Evolutionary conservation across 164 flowering plant genomes (phyloP).

Genomic region (Aristolochia contorta): DNA sequence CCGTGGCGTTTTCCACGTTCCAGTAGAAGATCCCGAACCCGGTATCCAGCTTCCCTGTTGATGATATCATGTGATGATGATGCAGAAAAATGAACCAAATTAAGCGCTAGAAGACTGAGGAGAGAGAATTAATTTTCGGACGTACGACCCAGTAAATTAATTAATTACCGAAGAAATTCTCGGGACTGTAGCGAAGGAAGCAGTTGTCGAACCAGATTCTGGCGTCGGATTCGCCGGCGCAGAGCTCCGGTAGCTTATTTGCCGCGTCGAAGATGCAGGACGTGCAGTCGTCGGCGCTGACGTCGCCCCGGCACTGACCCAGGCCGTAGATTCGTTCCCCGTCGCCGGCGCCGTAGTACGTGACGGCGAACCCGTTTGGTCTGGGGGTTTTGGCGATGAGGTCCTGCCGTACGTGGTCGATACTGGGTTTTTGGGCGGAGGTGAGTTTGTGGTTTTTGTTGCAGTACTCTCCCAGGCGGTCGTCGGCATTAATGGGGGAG

Average conservation of each 20-base stretch:
- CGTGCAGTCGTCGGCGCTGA: conserved; percentile 3
- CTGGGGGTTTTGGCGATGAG: conserved; percentile 4
- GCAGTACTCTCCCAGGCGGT: conserved; percentile 6
- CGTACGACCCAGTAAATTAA: too few species aligned
- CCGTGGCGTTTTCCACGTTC: conserved; percentile 3
- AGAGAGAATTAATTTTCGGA: too few species aligned
- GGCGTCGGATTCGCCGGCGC: conserved; percentile 2
- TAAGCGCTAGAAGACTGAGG: too few species aligned
- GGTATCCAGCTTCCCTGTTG: conserved; percentile 7
- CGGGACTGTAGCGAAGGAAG: conserved; percentile 4
- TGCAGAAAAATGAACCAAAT: too few species aligned
- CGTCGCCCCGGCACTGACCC: conserved; percentile 9
- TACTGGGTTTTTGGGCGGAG: neutral
- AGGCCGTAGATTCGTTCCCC: conserved; percentile 2
- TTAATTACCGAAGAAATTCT: conserved; percentile 7
- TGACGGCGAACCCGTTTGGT: neutral
- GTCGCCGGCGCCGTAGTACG: neutral
- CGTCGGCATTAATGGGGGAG: neutral
- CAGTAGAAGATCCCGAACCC: conserved; percentile 6
- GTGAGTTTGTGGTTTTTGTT: neutral
- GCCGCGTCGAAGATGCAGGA: conserved; percentile 5
- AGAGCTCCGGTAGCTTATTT: neutral
- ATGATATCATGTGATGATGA: too few species aligned
- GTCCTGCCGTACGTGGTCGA: neutral
- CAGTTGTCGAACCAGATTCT: conserved; percentile 11